Evolutionary conservation across 371 early-diverging fungal genomes (phyloP).

Genomic region (Homolaphlyctis polyrhiza): DNA sequence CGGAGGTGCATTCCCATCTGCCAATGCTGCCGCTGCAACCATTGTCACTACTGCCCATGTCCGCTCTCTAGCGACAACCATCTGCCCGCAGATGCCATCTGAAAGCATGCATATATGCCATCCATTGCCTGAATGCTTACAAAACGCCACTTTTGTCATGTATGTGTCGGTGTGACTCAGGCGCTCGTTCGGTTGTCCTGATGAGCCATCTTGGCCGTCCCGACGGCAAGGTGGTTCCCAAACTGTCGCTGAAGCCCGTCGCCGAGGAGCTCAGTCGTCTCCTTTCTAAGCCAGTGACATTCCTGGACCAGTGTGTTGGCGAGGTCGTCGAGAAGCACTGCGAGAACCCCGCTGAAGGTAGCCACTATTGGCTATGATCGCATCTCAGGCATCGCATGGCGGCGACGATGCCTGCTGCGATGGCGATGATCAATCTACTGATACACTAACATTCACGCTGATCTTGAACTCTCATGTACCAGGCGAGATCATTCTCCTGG

Average conservation of each 20-base stretch:
- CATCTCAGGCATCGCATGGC: too few relatives aligned
- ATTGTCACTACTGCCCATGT: neutral
- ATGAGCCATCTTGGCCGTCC: constrained; percentile 99
- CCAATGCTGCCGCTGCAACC: neutral
- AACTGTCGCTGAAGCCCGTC: constrained; percentile 92
- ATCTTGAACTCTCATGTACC: neutral
- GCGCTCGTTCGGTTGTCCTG: constrained; percentile 86
- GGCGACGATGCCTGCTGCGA: too few relatives aligned
- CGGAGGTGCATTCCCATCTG: constrained; percentile 49
- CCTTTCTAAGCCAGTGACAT: constrained; percentile 79
- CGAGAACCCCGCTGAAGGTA: constrained; percentile 66
- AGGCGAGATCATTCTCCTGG: constrained; percentile 85
- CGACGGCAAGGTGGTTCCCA: constrained; percentile 80
- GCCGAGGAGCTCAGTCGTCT: constrained; percentile 80
- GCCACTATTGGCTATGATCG: neutral
- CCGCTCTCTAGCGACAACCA: too few relatives aligned
- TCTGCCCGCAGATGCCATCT: too few relatives aligned
- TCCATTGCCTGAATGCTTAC: neutral
- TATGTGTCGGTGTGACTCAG: constrained; percentile 21
- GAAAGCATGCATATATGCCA: neutral
- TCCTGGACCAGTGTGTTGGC: constrained; percentile 94
- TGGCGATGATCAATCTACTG: too few relatives aligned
- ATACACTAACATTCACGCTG: too few relatives aligned
- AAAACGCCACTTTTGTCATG: too few relatives aligned
- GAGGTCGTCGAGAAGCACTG: constrained; percentile 79